Conservation (phyloP, 2,329 filamentous ascomycete genomes). For the Trichocomaceae sp. region DNA sequence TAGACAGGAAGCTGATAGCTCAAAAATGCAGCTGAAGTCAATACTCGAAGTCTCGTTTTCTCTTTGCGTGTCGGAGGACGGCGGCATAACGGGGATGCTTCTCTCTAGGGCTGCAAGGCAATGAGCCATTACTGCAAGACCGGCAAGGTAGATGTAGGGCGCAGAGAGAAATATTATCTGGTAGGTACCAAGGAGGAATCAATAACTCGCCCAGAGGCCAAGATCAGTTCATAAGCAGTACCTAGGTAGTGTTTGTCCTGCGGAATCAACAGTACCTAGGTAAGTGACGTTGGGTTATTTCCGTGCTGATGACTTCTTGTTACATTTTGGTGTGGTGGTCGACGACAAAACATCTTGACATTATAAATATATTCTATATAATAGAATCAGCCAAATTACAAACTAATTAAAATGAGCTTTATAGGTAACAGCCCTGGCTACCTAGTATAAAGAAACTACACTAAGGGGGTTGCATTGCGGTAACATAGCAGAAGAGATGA, state of each 20-base stretch:
- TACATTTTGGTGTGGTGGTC: too few species aligned
- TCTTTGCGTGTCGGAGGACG: not conserved
- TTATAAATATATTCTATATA: too few species aligned
- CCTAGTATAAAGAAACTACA: too few species aligned
- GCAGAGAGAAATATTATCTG: conserved; percentile 27
- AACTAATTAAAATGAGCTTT: too few species aligned
- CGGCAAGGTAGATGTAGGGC: conserved; percentile 28
- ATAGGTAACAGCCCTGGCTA: too few species aligned
- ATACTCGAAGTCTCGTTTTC: conserved; percentile 3
- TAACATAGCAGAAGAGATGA: too few species aligned
- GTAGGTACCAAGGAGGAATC: conserved; percentile 22
- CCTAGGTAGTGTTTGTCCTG: conserved; percentile 25
- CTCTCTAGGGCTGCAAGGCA: conserved; percentile 25
- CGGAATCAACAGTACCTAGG: conserved; percentile 21
- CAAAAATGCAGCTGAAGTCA: conserved; percentile 21
- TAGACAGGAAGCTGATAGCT: conserved; percentile 21
- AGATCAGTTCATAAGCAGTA: conserved; percentile 23
- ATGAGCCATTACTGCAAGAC: conserved; percentile 26
- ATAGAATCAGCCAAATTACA: too few species aligned
- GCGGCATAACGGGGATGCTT: conserved; percentile 2
- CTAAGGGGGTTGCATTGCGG: too few species aligned
- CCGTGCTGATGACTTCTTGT: too few species aligned
- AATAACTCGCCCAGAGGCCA: conserved; percentile 25
- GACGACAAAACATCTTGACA: too few species aligned
- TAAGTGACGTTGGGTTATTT: too few species aligned